Conservation (phyloP, 169 alveolate species). For the Plasmodium vivax region DNA sequence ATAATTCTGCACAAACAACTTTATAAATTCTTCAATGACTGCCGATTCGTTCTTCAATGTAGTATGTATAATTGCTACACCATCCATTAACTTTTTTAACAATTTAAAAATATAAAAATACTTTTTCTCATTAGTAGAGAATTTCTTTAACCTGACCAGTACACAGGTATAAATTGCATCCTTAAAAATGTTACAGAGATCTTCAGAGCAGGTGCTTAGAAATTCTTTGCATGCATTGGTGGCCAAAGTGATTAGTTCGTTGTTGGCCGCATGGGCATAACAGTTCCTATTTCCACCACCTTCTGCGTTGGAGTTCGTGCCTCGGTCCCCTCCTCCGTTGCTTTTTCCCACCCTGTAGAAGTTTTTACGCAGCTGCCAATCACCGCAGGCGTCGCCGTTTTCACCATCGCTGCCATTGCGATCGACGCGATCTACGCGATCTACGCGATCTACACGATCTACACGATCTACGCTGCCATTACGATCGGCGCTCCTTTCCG, state of each 20-base stretch:
- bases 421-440: neutral
- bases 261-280: constrained; percentile 41
- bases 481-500: neutral
- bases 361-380: neutral
- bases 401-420: neutral
- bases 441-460: too few relatives aligned
- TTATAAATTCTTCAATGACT: constrained; percentile 54
- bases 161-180: constrained; percentile 74
- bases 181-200: constrained; percentile 50
- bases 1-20: constrained; percentile 32
- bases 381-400: neutral
- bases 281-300: constrained; percentile 3
- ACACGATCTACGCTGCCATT: neutral
- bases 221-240: constrained; percentile 75
- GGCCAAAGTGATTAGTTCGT: constrained; percentile 56
- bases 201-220: constrained; percentile 52
- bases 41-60: constrained; percentile 64
- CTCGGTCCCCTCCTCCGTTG: neutral
- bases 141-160: constrained; percentile 60
- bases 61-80: constrained; percentile 24
- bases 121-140: constrained; percentile 29
- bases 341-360: neutral
- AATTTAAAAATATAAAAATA: constrained; percentile 47
- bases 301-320: neutral
- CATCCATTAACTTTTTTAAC: constrained; percentile 49